Conservation (phyloP, 805 yeast species). For the Ogataea degrootiae region DNA sequence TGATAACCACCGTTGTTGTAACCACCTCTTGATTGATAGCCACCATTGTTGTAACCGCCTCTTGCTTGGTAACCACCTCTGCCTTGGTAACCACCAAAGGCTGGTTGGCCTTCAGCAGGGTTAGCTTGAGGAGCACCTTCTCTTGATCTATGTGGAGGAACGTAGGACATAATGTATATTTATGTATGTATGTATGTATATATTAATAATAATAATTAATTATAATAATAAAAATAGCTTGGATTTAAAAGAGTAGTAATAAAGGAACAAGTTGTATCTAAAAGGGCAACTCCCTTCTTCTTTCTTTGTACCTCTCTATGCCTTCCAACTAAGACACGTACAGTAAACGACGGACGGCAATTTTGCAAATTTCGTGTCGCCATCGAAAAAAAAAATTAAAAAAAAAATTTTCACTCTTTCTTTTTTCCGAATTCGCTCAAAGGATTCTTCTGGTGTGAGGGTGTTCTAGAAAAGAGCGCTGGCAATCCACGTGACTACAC, state of each 20-base stretch:
- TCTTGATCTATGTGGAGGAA: constrained; percentile 46
- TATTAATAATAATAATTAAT: neutral
- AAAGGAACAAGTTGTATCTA: no score
- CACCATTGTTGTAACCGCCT: constrained; percentile 27
- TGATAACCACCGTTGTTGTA: constrained; percentile 25
- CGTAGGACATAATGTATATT: constrained; percentile 31
- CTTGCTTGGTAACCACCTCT: constrained; percentile 21
- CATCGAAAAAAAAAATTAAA: neutral
- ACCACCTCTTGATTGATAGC: constrained; percentile 22
- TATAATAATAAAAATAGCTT: neutral
- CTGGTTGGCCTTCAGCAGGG: constrained; percentile 22
- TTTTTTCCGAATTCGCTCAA: no score
- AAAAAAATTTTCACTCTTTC: neutral
- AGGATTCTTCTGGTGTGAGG: no score
- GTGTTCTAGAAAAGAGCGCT: no score
- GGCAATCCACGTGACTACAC: no score
- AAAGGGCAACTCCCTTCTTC: no score
- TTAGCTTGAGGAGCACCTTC: constrained; percentile 12
- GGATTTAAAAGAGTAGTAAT: no score
- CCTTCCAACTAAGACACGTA: no score
- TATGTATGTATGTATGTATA: neutral
- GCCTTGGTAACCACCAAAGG: constrained; percentile 24
- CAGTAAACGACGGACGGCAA: no score
- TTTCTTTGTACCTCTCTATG: no score
- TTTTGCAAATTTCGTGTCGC: neutral